phyloP scores from a whole-genome alignment of 768 basidiomycete genomes.

The Paxillus involutus region DNA sequence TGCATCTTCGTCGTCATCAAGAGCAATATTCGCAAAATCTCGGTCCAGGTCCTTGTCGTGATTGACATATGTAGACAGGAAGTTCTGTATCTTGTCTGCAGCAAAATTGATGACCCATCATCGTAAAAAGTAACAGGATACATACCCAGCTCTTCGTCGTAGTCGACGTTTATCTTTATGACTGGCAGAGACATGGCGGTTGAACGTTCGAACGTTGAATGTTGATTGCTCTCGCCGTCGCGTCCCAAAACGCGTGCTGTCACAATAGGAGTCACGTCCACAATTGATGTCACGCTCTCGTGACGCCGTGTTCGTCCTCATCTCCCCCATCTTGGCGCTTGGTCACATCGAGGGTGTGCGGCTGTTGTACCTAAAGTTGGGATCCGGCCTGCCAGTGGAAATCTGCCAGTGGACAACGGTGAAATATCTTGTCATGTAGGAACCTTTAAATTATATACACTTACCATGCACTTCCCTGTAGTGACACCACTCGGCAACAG shows the following conservation, averaged over 20 bases:
- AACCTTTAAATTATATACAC: too few species aligned
- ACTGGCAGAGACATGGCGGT: conserved; percentile 68
- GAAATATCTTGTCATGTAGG: too few species aligned
- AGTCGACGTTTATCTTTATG: conserved; percentile 59
- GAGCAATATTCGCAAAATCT: conserved; percentile 69
- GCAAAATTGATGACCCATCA: conserved; percentile 2
- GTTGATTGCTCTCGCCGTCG: conserved; percentile 9
- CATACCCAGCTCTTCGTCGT: conserved; percentile 71
- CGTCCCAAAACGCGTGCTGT: conserved; percentile 27
- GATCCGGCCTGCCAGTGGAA: too few species aligned
- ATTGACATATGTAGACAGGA: conserved; percentile 67
- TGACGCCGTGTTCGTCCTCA: too few species aligned
- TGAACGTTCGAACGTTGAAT: conserved; percentile 1
- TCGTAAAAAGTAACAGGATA: not conserved
- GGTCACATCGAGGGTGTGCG: too few species aligned
- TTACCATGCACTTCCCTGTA: too few species aligned
- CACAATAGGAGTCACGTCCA: conserved; percentile 21
- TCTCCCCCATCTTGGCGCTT: too few species aligned
- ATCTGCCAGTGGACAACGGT: too few species aligned
- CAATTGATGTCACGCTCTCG: too few species aligned
- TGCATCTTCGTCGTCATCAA: conserved; percentile 49
- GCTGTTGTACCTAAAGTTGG: too few species aligned
- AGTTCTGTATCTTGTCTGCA: conserved; percentile 66
- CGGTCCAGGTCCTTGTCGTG: conserved; percentile 64
- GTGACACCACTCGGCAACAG: not conserved